Evolutionary conservation across 495 filamentous ascomycete species (phyloP), one percentile per base, ranked within the genome.

Genomic region (Neurospora intermedia): DNA sequence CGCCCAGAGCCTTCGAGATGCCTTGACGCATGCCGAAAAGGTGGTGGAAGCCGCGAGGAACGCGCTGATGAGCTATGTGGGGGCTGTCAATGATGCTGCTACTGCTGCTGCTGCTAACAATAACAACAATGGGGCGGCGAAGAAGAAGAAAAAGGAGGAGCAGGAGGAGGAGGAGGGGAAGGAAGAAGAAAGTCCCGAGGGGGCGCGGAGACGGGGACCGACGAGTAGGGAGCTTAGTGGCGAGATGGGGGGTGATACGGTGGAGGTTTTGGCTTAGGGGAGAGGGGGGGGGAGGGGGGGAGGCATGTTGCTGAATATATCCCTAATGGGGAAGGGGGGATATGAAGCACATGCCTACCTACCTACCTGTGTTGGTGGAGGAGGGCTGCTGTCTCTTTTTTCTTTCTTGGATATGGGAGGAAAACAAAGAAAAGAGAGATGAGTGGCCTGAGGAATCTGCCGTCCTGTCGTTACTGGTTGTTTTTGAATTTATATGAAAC

Each of bases 191-290:
- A 31, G 27, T 31, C 27, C 27, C 27, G 70, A 74, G 41, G 80
- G 80, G 3, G 54, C 79, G 35, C 75, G 73, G 66, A 77, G 81
- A 35, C 77, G 82, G n/a, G 83, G 84, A 39, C 79, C 81, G 70
- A 85, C 84, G 62, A 84, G 81, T 78, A 75, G 85, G 54, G 85
- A 87, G 71, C 66, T 88, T 78, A 83, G 81, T 74, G 86, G 85
- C 46, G 85, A 87, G 82, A 86, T 86, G 85, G 83, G 84, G 74
- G 85, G 85, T 46, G 85, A 87, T 84, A 87, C 85, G 35, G 0
- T 6, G 72, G 59, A 71, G 23, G 70, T 73, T 71, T 20, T 69
- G 10, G 46, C n/a, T 69, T 73, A 42, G 42, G 39, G 20, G 13
- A 6, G 4, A 0, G 35, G 69, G 20, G 13, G 4, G 35, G 35